Evolutionary conservation across 2,329 filamentous ascomycete genomes (phyloP).

Genomic region (Gnomoniopsis smithogilvyi): DNA sequence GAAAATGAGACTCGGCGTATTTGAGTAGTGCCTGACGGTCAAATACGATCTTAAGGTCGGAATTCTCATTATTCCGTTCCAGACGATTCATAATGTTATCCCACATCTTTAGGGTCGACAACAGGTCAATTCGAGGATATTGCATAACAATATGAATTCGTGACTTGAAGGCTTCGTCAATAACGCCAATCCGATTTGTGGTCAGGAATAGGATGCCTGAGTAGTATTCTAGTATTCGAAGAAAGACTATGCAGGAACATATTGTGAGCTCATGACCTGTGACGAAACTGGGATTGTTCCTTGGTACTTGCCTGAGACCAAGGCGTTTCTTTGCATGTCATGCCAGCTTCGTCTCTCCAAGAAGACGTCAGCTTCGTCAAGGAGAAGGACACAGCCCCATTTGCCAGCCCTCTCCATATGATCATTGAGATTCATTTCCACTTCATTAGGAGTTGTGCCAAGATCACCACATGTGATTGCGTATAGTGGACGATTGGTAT

Average conservation of each 20-base stretch:
- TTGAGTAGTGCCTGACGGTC: constrained; percentile 15
- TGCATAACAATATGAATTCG: constrained; percentile 16
- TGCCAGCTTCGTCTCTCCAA: constrained; percentile 1
- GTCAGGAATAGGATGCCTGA: constrained; percentile 22
- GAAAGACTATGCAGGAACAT: constrained; percentile 11
- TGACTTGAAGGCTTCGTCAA: constrained; percentile 23
- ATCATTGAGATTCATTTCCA: constrained; percentile 16
- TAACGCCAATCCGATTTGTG: constrained; percentile 20
- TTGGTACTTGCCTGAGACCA: constrained; percentile 16
- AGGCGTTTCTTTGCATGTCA: constrained; percentile 17
- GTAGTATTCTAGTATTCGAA: constrained; percentile 22
- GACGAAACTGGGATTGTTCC: not conserved
- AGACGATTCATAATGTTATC: constrained; percentile 18
- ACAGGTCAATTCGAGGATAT: constrained; percentile 13
- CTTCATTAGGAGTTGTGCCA: constrained; percentile 7
- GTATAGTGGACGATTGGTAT: constrained; percentile 12
- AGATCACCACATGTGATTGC: constrained; percentile 21
- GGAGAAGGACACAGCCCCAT: constrained; percentile 27
- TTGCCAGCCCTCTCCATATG: constrained; percentile 22
- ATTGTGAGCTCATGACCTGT: not conserved
- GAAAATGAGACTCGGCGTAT: constrained; percentile 19
- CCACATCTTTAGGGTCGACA: constrained; percentile 19
- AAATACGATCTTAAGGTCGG: constrained; percentile 17
- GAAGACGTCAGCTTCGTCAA: constrained; percentile 28
- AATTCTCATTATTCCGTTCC: constrained; percentile 13